Evolutionary conservation across 2,329 filamentous ascomycete species (phyloP).

Genomic region (Sclerotinia nivalis): DNA sequence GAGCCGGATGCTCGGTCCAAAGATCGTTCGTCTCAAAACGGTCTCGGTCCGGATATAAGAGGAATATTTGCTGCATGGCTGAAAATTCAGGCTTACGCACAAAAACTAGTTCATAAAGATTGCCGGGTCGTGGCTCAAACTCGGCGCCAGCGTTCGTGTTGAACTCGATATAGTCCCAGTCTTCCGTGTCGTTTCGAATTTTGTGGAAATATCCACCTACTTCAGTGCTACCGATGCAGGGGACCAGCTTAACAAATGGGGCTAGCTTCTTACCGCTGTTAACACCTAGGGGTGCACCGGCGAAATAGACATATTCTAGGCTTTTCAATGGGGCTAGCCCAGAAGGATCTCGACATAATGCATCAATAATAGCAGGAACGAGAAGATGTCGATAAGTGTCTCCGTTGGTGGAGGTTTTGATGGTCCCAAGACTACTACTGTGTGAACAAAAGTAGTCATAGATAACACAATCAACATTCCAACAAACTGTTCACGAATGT

Average conservation of each 20-base stretch:
- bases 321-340: neutral
- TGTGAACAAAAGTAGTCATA: neutral
- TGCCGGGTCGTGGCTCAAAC: constrained; percentile 12
- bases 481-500: neutral
- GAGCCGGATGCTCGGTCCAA: constrained; percentile 24
- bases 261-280: neutral
- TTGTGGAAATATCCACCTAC: constrained; percentile 3
- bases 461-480: constrained; percentile 6
- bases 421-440: neutral
- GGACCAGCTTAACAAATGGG: neutral
- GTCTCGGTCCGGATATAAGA: constrained; percentile 1
- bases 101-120: constrained; percentile 1
- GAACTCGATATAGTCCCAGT: constrained; percentile 12
- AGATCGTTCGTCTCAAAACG: constrained; percentile 20
- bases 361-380: neutral
- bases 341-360: neutral
- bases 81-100: constrained; percentile 2
- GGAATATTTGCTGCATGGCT: neutral
- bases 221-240: constrained; percentile 10
- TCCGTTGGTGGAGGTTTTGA: neutral
- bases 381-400: neutral
- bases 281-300: neutral
- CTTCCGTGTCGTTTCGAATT: constrained; percentile 3
- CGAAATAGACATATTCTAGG: neutral
- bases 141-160: neutral